Base-by-base conservation (phyloP, 1,284 basidiomycete genomes). In the Apiotrichum sp. region DNA sequence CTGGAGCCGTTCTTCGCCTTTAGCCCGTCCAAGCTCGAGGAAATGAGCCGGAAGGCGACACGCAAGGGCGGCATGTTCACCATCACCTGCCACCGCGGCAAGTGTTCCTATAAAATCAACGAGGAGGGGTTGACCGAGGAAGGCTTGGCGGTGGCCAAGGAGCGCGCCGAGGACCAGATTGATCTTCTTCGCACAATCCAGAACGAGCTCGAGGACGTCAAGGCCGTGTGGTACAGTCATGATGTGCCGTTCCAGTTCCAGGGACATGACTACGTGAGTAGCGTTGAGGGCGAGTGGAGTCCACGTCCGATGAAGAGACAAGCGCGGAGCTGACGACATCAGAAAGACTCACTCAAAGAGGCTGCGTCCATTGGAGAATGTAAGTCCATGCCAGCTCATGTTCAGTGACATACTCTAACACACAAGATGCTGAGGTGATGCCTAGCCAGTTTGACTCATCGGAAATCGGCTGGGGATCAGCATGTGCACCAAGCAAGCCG, bases 181-280 rank as follows among this genome's bases (percentile, higher is more conserved):
- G 59, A 53, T 4, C 55, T 75, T 7, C 44, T 75, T 45, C 46
- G 62, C 31, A 65, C 63, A 6, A 58, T 74, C 3, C 61, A 69
- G 50, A 55, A 55, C n/a, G 52, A 62, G 40, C 54, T 70, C 40
- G 68, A 72, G 36, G 62, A 64, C 39, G 58, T 72, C 36, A 58
- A 67, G 29, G 69, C 67, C 22, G 67, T 69, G 10, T 71, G 72
- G 47, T 73, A 66, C 50, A 65, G 62, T 47, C 69, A 74, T 58
- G 73, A 75, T 61, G 70, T 64, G 14, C 73, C 73, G 6, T 73
- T 68, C 65, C 72, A 75, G 50, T 73, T 75, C 60, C 67, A 71
- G 6, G 72, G 71, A 6, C 66, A 75, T 57, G 71, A 72, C 61
- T 70, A 69, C 52, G 71, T 74, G 63, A 67, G 72, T 70, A 9